Conservation (phyloP, 768 basidiomycete species). For the Hygrocybe coccinea region DNA sequence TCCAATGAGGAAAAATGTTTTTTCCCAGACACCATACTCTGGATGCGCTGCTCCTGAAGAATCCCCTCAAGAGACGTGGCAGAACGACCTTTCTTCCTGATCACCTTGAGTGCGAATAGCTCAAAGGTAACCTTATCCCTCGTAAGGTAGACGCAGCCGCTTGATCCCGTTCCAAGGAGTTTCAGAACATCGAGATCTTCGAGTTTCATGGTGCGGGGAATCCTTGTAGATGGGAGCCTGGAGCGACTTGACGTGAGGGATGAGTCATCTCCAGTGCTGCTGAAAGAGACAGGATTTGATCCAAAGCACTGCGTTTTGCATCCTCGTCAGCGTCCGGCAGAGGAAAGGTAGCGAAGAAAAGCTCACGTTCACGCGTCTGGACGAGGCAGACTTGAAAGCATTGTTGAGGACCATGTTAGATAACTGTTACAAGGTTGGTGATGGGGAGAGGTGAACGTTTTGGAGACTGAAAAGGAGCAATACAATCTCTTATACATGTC, state of each 20-base stretch:
- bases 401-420: no score
- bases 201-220: background rate
- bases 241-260: background rate
- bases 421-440: no score
- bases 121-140: slow-evolving; percentile 7
- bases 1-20: slow-evolving; percentile 3
- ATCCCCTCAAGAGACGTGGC: background rate
- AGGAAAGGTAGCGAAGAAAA: no score
- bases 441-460: no score
- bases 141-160: slow-evolving; percentile 4
- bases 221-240: background rate
- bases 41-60: slow-evolving; percentile 2
- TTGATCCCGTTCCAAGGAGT: slow-evolving; percentile 3
- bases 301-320: no score
- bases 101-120: slow-evolving; percentile 4
- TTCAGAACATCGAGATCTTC: slow-evolving; percentile 11
- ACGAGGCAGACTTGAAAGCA: no score
- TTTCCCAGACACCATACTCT: background rate
- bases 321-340: no score
- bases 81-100: slow-evolving; percentile 7
- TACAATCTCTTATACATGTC: no score
- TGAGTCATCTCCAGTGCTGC: background rate
- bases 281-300: background rate
- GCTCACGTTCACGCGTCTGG: no score
- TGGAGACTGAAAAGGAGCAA: no score